Conservation (phyloP, 192 early-diverging fungal species). For the Coemansia sp. region DNA sequence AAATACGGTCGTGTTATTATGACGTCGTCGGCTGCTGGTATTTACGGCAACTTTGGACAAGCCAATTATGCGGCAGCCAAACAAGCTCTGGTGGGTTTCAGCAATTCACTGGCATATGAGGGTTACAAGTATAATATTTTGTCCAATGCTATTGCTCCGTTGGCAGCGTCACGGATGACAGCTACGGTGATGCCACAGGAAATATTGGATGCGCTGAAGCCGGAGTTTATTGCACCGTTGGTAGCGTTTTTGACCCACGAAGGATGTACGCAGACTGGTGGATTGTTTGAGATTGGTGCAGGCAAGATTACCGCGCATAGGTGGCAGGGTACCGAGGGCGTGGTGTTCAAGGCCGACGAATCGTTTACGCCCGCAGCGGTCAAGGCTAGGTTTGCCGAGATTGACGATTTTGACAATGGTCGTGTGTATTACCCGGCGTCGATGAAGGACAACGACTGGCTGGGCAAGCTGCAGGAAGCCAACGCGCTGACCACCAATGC, state of each 20-base stretch:
- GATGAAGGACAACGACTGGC: conserved; percentile 82
- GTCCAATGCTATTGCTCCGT: conserved; percentile 92
- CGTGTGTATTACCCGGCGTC: conserved; percentile 68
- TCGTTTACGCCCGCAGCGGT: conserved; percentile 85
- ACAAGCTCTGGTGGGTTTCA: conserved; percentile 89
- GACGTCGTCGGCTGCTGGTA: conserved; percentile 94
- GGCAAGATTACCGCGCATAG: conserved; percentile 89
- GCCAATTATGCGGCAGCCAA: conserved; percentile 76
- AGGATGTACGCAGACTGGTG: conserved; percentile 74
- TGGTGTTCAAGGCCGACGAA: conserved; percentile 87
- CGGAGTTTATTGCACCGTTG: conserved; percentile 94
- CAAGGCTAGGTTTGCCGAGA: conserved; percentile 72
- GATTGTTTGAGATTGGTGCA: conserved; percentile 92
- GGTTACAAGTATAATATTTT: conserved; percentile 94
- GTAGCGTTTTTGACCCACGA: conserved; percentile 95
- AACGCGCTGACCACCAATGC: conserved; percentile 67
- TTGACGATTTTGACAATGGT: conserved; percentile 67
- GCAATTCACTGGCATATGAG: conserved; percentile 89
- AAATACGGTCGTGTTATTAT: conserved; percentile 92
- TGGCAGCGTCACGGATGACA: conserved; percentile 97
- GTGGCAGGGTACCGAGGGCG: conserved; percentile 87
- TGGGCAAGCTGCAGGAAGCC: conserved; percentile 75
- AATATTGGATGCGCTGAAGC: conserved; percentile 91
- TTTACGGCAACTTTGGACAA: conserved; percentile 99
- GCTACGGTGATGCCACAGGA: conserved; percentile 96